A percentile compares a stretch with the other conserved stretches of the same genome.
Evolutionary conservation across 805 yeast genomes (phyloP).

Genomic region (Schwanniomyces occidentalis): DNA sequence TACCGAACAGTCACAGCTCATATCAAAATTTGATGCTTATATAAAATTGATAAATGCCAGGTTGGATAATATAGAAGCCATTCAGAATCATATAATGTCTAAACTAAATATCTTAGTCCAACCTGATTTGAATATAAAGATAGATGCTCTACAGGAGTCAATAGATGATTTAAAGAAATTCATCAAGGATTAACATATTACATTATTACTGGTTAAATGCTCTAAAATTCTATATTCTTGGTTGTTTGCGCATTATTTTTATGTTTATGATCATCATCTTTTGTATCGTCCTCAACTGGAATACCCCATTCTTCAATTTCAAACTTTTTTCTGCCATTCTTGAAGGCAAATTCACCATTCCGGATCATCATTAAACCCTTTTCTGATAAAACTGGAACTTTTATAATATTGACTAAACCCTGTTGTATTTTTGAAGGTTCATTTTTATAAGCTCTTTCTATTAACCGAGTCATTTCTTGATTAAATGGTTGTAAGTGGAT

Average conservation of each 20-base stretch:
- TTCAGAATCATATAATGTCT: slow-evolving; percentile 3
- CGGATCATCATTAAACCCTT: slow-evolving; percentile 78
- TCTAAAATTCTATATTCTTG: slow-evolving; percentile 35
- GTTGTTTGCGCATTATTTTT: slow-evolving; percentile 25
- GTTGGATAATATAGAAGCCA: slow-evolving; percentile 17
- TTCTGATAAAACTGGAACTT: slow-evolving; percentile 71
- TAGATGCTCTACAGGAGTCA: slow-evolving; percentile 1
- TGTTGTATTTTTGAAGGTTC: slow-evolving; percentile 79
- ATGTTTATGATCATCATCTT: slow-evolving; percentile 18
- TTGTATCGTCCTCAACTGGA: slow-evolving; percentile 78
- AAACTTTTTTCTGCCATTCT: slow-evolving; percentile 77
- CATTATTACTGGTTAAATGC: neutral
- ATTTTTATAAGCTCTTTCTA: slow-evolving; percentile 68
- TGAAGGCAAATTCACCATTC: slow-evolving; percentile 79
- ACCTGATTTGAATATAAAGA: neutral
- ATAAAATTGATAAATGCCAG: slow-evolving; percentile 15
- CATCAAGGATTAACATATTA: neutral
- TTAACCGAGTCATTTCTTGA: slow-evolving; percentile 63
- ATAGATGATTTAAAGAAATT: neutral
- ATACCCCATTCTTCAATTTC: slow-evolving; percentile 96
- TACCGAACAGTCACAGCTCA: no score
- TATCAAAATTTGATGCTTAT: neutral
- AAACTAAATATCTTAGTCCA: slow-evolving; percentile 1
- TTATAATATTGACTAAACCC: slow-evolving; percentile 77
- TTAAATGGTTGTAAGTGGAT: slow-evolving; percentile 80